These are phyloP conservation scores for Podospora bellae-mahoneyi DNA, from an alignment of 495 filamentous ascomycete genomes.

Conservation along the genomic window DNA sequence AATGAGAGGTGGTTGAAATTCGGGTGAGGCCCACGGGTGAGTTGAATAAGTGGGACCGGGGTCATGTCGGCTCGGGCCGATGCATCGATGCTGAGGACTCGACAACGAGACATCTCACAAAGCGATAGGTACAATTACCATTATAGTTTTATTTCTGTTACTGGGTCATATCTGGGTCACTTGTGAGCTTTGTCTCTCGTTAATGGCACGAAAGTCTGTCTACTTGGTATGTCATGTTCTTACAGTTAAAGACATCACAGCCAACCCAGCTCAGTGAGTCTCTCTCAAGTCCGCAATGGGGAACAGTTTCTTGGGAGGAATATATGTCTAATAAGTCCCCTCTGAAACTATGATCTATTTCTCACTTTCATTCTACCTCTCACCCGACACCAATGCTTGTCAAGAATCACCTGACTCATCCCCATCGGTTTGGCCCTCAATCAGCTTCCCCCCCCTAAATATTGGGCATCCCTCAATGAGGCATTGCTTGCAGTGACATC, in stretches of 20 bases:
- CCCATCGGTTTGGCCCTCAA: neutral
- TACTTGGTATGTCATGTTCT: no score
- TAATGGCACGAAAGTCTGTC: no score
- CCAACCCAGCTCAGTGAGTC: no score
- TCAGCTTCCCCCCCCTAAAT: neutral
- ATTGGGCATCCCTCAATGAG: neutral
- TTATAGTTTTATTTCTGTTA: neutral
- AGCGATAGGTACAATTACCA: no score
- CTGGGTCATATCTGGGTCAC: no score
- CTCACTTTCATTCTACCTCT: no score
- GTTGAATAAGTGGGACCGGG: neutral
- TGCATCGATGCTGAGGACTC: neutral
- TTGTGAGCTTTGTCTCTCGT: no score
- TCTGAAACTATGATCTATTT: no score
- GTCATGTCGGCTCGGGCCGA: neutral
- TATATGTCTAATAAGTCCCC: no score
- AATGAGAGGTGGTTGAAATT: slow-evolving; percentile 2
- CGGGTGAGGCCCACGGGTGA: neutral
- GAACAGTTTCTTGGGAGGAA: no score
- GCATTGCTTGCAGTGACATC: neutral
- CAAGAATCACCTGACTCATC: neutral
- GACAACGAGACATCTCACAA: neutral
- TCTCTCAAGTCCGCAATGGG: no score
- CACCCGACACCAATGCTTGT: neutral
- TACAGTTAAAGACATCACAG: no score